These are phyloP conservation scores for Microbotryum saponariae DNA, from an alignment of 1,284 basidiomycete genomes.

Conservation along the genomic window DNA sequence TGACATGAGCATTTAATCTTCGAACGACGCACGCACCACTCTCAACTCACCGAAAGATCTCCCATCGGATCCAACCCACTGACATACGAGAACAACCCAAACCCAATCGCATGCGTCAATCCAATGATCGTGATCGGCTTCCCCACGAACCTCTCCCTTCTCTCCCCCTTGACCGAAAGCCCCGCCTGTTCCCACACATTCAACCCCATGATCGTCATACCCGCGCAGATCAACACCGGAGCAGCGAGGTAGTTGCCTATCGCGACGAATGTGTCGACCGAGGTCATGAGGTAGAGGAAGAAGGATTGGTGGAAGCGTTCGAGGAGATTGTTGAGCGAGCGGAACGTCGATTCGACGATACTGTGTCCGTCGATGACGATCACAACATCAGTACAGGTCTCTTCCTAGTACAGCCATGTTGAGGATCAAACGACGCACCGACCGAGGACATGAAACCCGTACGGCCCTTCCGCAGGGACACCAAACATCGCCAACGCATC, in stretches of 20 bases:
- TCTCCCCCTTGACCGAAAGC: constrained; percentile 39
- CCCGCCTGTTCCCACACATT: constrained; percentile 53
- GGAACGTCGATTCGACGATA: constrained; percentile 71
- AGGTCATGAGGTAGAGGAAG: constrained; percentile 82
- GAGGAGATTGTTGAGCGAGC: constrained; percentile 83
- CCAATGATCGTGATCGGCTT: constrained; percentile 51
- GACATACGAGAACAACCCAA: constrained; percentile 16
- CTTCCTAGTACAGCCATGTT: neutral
- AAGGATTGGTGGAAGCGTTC: constrained; percentile 91
- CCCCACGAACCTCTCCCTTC: constrained; percentile 45
- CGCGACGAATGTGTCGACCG: constrained; percentile 69
- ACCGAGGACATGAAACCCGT: constrained; percentile 89
- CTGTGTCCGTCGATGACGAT: constrained; percentile 42
- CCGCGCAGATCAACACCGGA: constrained; percentile 67
- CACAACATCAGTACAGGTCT: neutral
- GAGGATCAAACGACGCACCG: constrained; percentile 47
- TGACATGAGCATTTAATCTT: constrained; percentile 44
- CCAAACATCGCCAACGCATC: constrained; percentile 89
- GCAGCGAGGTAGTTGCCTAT: constrained; percentile 84
- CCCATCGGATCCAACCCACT: constrained; percentile 13
- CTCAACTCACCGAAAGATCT: constrained; percentile 16
- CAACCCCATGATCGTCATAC: constrained; percentile 73
- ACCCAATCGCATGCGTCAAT: constrained; percentile 25
- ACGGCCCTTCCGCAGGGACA: constrained; percentile 77
- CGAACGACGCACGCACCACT: constrained; percentile 51